phyloP scores from a whole-genome alignment of 2,329 filamentous ascomycete genomes.

The Zymoseptoria crescenta region DNA sequence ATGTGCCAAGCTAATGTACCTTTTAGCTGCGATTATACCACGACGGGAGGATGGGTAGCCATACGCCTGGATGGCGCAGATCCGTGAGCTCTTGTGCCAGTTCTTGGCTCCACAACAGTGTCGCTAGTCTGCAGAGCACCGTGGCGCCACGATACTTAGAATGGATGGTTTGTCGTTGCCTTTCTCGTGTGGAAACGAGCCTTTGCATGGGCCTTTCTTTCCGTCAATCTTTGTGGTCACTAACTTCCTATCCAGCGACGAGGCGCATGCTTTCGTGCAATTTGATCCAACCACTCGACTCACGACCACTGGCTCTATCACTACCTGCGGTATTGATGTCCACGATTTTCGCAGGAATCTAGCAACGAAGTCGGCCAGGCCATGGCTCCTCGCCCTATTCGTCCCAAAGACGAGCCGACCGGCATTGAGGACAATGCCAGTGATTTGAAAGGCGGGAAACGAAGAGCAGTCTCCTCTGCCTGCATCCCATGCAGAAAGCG shows the following conservation, averaged over 20 bases:
- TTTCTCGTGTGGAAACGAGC: background rate
- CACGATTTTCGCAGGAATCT: background rate
- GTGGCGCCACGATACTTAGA: background rate
- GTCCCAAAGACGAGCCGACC: conserved; percentile 26
- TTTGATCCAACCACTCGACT: background rate
- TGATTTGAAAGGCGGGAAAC: conserved; percentile 24
- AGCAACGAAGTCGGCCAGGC: background rate
- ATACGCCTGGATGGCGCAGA: background rate
- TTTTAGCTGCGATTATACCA: background rate
- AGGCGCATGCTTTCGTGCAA: background rate
- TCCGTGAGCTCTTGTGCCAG: conserved; percentile 1
- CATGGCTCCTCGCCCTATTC: conserved; percentile 29
- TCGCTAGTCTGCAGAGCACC: background rate
- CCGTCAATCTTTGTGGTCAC: background rate
- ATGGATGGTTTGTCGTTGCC: background rate
- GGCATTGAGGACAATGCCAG: conserved; percentile 16
- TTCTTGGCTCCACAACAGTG: background rate
- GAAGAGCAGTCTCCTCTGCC: conserved; percentile 34
- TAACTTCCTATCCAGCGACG: background rate
- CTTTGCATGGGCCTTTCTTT: background rate
- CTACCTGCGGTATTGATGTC: background rate
- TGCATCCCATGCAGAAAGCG: conserved; percentile 45
- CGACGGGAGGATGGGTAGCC: background rate
- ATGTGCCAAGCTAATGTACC: background rate
- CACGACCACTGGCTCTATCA: background rate